Evolutionary conservation across 2,329 filamentous ascomycete genomes (phyloP).

Genomic region (Aspergillus niger): DNA sequence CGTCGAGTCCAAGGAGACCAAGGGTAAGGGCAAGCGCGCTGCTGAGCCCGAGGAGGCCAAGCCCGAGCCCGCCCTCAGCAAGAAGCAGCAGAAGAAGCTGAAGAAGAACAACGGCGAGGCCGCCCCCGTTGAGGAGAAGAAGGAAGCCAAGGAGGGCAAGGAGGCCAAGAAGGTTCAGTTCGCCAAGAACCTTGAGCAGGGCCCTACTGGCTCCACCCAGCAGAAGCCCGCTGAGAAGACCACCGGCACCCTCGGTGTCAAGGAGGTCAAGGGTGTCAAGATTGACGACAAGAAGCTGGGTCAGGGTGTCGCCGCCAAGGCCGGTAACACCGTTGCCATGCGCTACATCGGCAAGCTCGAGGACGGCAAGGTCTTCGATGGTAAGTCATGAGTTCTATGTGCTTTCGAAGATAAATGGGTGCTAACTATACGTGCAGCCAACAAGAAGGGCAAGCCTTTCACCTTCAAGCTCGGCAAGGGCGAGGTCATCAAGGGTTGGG

Average conservation of each 20-base stretch:
- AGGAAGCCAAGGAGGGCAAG: constrained; percentile 57
- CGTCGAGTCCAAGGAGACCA: constrained; percentile 61
- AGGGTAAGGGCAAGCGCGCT: constrained; percentile 89
- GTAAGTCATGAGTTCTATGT: constrained; percentile 54
- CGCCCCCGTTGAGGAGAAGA: constrained; percentile 61
- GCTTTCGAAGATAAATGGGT: too few relatives aligned
- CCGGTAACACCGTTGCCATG: constrained; percentile 86
- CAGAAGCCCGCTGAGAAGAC: constrained; percentile 52
- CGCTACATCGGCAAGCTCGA: constrained; percentile 97
- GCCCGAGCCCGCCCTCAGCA: constrained; percentile 73
- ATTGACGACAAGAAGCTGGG: constrained; percentile 95
- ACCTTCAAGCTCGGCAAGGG: constrained; percentile 90
- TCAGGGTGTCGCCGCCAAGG: constrained; percentile 81
- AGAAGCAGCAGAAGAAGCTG: constrained; percentile 96
- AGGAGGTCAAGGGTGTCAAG: constrained; percentile 83
- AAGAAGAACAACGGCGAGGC: constrained; percentile 99
- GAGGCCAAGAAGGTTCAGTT: constrained; percentile 96
- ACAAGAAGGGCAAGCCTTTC: constrained; percentile 99
- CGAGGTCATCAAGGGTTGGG: constrained; percentile 99
- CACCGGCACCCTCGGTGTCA: constrained; percentile 66
- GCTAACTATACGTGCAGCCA: constrained; percentile 59
- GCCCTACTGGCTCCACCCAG: constrained; percentile 73
- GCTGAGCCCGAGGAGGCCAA: constrained; percentile 64
- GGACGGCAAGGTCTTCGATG: constrained; percentile 93
- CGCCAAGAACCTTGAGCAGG: constrained; percentile 97